Conservation (phyloP, 805 yeast species). For the Wickerhamomyces kurtzmanii region DNA sequence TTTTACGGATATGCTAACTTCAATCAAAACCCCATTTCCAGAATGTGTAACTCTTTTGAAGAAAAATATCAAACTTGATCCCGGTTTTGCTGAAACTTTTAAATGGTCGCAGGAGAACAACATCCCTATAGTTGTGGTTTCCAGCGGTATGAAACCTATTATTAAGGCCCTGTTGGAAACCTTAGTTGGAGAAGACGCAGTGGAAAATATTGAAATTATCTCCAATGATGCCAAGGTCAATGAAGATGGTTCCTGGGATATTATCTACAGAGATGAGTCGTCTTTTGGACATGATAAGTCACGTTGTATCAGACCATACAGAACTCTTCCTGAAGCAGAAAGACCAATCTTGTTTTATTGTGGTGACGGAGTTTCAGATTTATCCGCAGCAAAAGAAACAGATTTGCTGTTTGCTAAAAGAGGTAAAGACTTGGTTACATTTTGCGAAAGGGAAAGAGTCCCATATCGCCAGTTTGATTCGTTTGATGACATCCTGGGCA, state of each 20-base stretch:
- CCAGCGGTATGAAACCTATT: constrained; percentile 91
- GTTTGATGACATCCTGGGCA: constrained; percentile 64
- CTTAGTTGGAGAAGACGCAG: constrained; percentile 71
- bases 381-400: constrained; percentile 92
- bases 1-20: constrained; percentile 75
- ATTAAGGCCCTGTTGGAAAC: constrained; percentile 67
- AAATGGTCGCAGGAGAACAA: constrained; percentile 63
- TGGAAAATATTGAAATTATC: constrained; percentile 64
- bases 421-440: constrained; percentile 83
- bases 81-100: constrained; percentile 80
- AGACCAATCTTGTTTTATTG: constrained; percentile 78
- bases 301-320: constrained; percentile 49
- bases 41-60: constrained; percentile 70
- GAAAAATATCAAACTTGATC: constrained; percentile 67
- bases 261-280: constrained; percentile 77
- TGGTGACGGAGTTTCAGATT: constrained; percentile 96
- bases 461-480: constrained; percentile 79
- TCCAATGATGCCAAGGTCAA: constrained; percentile 64
- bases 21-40: constrained; percentile 65
- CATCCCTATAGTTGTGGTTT: constrained; percentile 80
- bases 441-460: constrained; percentile 70
- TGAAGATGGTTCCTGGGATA: constrained; percentile 64
- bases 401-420: constrained; percentile 87
- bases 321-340: constrained; percentile 21
- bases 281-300: constrained; percentile 95